These are phyloP conservation scores for Ganoderma resinaceum DNA, from an alignment of 1,284 basidiomycete species.

Conservation along the genomic window DNA sequence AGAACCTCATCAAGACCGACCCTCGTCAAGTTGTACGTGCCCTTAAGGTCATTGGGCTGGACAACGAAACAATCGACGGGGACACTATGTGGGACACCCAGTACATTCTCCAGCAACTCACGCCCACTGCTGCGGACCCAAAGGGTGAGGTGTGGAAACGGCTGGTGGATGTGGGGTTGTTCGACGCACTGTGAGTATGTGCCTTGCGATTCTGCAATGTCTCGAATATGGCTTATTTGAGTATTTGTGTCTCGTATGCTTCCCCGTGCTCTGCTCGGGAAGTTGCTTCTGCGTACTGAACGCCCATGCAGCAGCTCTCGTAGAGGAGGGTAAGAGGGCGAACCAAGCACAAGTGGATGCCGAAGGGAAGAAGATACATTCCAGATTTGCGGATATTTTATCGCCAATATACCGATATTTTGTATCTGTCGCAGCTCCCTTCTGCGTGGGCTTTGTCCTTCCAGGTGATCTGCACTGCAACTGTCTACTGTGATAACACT, in stretches of 20 bases:
- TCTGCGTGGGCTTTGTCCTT: slow-evolving; percentile 14
- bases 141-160: slow-evolving; percentile 17
- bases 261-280: not conserved
- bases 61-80: slow-evolving; percentile 18
- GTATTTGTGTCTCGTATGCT: not conserved
- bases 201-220: not conserved
- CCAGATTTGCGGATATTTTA: not conserved
- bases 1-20: slow-evolving; percentile 18
- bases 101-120: slow-evolving; percentile 7
- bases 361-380: slow-evolving; percentile 6
- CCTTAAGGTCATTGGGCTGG: slow-evolving; percentile 5
- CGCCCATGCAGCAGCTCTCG: not conserved
- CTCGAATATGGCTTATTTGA: not conserved
- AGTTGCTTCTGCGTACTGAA: slow-evolving; percentile 21
- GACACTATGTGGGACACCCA: slow-evolving; percentile 13
- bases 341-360: slow-evolving; percentile 7
- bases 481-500: slow-evolving; percentile 8
- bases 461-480: slow-evolving; percentile 18
- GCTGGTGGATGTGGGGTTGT: slow-evolving; percentile 20
- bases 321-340: slow-evolving; percentile 8
- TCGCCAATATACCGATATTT: not conserved
- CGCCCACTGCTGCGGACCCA: not conserved
- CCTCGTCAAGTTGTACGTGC: slow-evolving; percentile 16
- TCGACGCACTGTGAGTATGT: slow-evolving; percentile 17
- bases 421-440: not conserved